A percentile compares a stretch with the other conserved stretches of the same genome.
Conservation (phyloP, 805 yeast genomes). For the Schwanniomyces yamadae region DNA sequence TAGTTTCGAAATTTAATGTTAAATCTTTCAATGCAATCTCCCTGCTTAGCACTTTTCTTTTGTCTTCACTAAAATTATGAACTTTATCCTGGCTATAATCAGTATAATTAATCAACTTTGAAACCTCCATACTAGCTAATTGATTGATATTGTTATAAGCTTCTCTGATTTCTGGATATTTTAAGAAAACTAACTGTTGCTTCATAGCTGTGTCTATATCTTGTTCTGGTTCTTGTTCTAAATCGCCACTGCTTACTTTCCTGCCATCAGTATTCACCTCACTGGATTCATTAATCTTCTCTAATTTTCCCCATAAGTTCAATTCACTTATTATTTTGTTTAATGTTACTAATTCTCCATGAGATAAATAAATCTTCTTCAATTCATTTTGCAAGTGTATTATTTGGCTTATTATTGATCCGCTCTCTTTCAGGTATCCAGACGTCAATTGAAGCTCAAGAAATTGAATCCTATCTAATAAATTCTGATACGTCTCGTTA, state of each 20-base stretch:
- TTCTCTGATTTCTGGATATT: conserved; percentile 18
- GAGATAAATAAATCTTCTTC: conserved; percentile 11
- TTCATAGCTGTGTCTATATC: conserved; percentile 10
- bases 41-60: conserved; percentile 6
- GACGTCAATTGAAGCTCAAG: conserved; percentile 4
- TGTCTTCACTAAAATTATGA: conserved; percentile 15
- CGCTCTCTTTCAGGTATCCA: neutral
- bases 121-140: conserved; percentile 22
- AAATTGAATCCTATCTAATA: conserved; percentile 1
- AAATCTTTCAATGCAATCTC: conserved; percentile 13
- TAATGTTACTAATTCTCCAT: conserved; percentile 19
- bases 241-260: neutral
- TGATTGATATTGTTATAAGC: conserved; percentile 21
- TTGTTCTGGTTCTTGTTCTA: neutral
- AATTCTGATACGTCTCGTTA: neutral
- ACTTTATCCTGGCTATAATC: conserved; percentile 15
- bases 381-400: conserved; percentile 12
- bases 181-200: conserved; percentile 21
- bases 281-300: conserved; percentile 1
- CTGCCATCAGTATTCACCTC: conserved; percentile 1
- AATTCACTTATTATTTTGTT: conserved; percentile 18
- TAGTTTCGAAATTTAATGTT: conserved; percentile 17
- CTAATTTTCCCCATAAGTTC: conserved; percentile 15
- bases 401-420: conserved; percentile 14
- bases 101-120: conserved; percentile 17